These are phyloP conservation scores for Vitis hybrid DNA, from an alignment of 177 flowering plant genomes.

Conservation along the genomic window DNA sequence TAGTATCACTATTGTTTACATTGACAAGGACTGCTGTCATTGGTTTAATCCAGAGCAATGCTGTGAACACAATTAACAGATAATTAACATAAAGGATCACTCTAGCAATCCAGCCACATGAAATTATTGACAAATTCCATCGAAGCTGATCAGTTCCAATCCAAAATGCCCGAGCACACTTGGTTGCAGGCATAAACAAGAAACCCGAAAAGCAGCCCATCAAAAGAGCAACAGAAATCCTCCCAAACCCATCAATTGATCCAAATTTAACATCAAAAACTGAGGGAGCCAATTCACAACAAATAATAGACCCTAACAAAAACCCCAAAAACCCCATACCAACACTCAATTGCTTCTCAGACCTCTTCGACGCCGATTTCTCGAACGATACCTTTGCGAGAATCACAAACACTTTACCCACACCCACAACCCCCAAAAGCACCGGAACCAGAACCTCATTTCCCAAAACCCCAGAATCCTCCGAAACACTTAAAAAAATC, in stretches of 20 bases:
- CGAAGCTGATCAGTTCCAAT: conserved; percentile 90
- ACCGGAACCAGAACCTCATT: conserved; percentile 59
- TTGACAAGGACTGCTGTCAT: conserved; percentile 51
- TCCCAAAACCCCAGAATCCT: conserved; percentile 33
- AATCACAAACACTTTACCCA: conserved; percentile 34
- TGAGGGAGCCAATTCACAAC: conserved; percentile 25
- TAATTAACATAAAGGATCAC: conserved; percentile 53
- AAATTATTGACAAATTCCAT: conserved; percentile 64
- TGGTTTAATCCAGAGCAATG: conserved; percentile 85
- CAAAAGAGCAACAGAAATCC: conserved; percentile 37
- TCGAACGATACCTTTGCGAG: conserved; percentile 58
- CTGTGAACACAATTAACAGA: conserved; percentile 38
- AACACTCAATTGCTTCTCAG: conserved; percentile 74
- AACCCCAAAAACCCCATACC: conserved; percentile 61
- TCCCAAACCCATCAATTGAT: conserved; percentile 51
- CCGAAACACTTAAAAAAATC: conserved; percentile 26
- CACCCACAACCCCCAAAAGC: conserved; percentile 39
- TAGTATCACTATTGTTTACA: conserved; percentile 22
- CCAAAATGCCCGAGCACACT: conserved; percentile 78
- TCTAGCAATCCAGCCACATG: conserved; percentile 67
- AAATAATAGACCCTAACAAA: conserved; percentile 42
- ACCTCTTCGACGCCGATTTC: conserved; percentile 69
- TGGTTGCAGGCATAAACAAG: conserved; percentile 59
- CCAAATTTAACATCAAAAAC: conserved; percentile 57
- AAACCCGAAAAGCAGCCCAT: conserved; percentile 66